phyloP scores from a whole-genome alignment of 176 grass and related monocot genomes.

The Carex kokanica region DNA sequence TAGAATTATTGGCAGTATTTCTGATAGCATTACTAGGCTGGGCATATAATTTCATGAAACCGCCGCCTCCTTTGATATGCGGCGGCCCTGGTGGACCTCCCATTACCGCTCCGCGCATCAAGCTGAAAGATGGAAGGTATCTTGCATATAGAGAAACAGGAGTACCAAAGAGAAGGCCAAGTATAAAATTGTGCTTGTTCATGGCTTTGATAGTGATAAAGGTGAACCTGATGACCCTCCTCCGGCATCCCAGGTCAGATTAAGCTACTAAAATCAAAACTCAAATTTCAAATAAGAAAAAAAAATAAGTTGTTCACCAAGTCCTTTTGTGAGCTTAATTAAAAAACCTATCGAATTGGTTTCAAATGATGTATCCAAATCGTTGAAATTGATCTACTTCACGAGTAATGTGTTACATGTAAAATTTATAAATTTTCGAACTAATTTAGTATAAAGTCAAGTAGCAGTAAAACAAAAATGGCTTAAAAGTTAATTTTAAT shows the following conservation, averaged over 20 bases:
- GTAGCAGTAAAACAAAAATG: no score
- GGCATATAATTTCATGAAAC: slow-evolving; percentile 37
- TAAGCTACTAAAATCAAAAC: neutral
- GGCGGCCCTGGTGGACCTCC: slow-evolving; percentile 35
- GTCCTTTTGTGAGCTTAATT: no score
- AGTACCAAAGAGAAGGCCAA: slow-evolving; percentile 40
- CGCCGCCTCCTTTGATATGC: slow-evolving; percentile 42
- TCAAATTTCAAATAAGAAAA: neutral
- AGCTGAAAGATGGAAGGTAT: slow-evolving; percentile 52
- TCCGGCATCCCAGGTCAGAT: slow-evolving; percentile 38
- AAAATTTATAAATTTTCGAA: no score
- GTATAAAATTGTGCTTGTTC: slow-evolving; percentile 45
- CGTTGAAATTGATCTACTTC: no score
- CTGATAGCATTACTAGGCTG: slow-evolving; percentile 22
- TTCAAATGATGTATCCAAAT: no score
- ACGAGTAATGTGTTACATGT: no score
- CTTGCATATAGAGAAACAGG: slow-evolving; percentile 66
- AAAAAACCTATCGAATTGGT: no score
- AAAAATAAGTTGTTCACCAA: neutral
- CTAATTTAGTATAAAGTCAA: no score
- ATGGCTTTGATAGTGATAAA: slow-evolving; percentile 46
- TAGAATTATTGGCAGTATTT: slow-evolving; percentile 1
- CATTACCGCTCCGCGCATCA: slow-evolving; percentile 43
- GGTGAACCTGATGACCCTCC: neutral
- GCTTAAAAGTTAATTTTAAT: no score